A percentile compares a stretch with the other conserved stretches of the same genome.
Conservation (phyloP, 2,329 filamentous ascomycete species). For the Alternaria longipes region DNA sequence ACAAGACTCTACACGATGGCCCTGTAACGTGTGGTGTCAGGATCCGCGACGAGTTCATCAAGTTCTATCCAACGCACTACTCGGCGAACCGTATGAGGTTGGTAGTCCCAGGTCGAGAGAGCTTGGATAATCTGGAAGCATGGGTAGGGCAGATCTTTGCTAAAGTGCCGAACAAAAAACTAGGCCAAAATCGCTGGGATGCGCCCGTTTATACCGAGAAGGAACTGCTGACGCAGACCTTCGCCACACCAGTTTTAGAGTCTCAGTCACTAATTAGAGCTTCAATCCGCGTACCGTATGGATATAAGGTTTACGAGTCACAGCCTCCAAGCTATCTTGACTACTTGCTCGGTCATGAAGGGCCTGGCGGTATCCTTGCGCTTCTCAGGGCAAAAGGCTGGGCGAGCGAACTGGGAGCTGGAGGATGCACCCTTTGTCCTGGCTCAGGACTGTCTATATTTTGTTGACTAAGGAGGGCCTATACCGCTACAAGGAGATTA, state of each 20-base stretch:
- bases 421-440: conserved; percentile 77
- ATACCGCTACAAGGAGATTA: conserved; percentile 81
- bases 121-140: conserved; percentile 81
- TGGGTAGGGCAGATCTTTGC: conserved; percentile 89
- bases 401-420: conserved; percentile 84
- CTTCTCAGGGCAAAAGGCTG: conserved; percentile 91
- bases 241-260: conserved; percentile 92
- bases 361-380: conserved; percentile 88
- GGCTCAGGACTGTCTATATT: conserved; percentile 82
- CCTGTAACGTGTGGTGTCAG: conserved; percentile 83
- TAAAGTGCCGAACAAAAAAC: conserved; percentile 80
- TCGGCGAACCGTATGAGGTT: conserved; percentile 95
- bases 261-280: conserved; percentile 73
- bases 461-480: conserved; percentile 85
- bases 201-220: conserved; percentile 67
- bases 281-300: conserved; percentile 85
- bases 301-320: conserved; percentile 79
- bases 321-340: conserved; percentile 87
- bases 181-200: conserved; percentile 74
- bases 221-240: conserved; percentile 75
- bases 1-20: conserved; percentile 83
- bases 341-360: conserved; percentile 91
- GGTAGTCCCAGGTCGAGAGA: conserved; percentile 82
- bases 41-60: conserved; percentile 89
- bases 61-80: conserved; percentile 89